Conservation (phyloP, 2,329 filamentous ascomycete genomes). For the Botryotinia convoluta region DNA sequence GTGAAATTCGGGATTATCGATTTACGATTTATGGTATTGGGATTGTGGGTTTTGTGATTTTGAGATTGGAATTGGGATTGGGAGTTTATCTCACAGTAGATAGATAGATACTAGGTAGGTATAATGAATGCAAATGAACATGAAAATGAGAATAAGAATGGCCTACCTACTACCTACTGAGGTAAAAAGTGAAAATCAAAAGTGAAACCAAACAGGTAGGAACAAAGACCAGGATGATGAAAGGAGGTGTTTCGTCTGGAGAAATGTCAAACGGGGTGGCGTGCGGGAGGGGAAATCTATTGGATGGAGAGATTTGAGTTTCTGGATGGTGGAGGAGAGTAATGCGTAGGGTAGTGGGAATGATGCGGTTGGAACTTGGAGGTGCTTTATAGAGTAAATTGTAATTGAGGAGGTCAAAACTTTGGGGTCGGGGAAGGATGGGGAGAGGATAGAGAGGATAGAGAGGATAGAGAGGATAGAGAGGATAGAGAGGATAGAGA, state of each 20-base stretch:
- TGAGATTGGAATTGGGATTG: too few species aligned
- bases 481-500: too few species aligned
- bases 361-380: not conserved
- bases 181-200: not conserved
- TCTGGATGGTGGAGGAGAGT: not conserved
- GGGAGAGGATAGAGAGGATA: not conserved
- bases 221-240: not conserved
- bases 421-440: not conserved
- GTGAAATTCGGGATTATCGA: too few species aligned
- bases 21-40: too few species aligned
- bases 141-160: too few species aligned
- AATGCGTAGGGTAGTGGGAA: not conserved
- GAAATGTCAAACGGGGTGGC: constrained; percentile 4
- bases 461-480: too few species aligned
- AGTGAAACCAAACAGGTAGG: not conserved
- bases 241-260: not conserved
- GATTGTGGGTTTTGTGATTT: too few species aligned
- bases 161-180: not conserved
- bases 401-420: not conserved
- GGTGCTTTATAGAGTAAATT: not conserved
- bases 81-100: too few species aligned
- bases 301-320: not conserved
- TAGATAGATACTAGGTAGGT: not conserved
- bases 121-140: not conserved
- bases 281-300: not conserved